Percentiles rank a stretch among this genome's conserved stretches.
phyloP scores from a whole-genome alignment of 2,329 filamentous ascomycete genomes.

The Cladosporium cucumerinum region DNA sequence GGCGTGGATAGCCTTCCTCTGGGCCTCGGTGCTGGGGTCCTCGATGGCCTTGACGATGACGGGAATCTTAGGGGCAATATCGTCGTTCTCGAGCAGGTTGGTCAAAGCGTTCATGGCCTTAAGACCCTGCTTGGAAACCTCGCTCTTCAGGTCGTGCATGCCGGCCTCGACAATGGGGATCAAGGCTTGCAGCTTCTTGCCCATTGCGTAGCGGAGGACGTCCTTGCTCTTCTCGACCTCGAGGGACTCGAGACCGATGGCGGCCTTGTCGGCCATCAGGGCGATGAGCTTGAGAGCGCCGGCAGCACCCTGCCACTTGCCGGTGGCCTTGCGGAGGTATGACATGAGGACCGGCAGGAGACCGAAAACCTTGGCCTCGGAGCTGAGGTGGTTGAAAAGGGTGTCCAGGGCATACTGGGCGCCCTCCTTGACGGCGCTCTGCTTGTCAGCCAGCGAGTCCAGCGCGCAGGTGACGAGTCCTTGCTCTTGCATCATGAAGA shows the following conservation, averaged over 20 bases:
- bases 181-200: conserved; percentile 75
- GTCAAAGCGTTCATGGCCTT: conserved; percentile 90
- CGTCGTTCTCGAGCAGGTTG: conserved; percentile 89
- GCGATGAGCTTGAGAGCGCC: conserved; percentile 81
- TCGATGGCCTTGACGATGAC: conserved; percentile 94
- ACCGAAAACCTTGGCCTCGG: conserved; percentile 79
- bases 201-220: conserved; percentile 84
- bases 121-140: conserved; percentile 81
- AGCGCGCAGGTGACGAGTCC: conserved; percentile 69
- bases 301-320: conserved; percentile 96
- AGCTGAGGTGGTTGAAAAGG: conserved; percentile 72
- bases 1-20: conserved; percentile 95
- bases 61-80: conserved; percentile 87
- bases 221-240: conserved; percentile 88
- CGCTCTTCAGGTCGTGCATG: conserved; percentile 94
- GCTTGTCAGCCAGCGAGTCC: conserved; percentile 87
- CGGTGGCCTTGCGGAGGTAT: conserved; percentile 79
- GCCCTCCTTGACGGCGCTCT: conserved; percentile 79
- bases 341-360: conserved; percentile 71
- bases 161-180: conserved; percentile 88
- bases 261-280: conserved; percentile 91
- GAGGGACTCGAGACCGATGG: conserved; percentile 77
- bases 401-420: conserved; percentile 93
- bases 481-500: conserved; percentile 78
- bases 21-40: conserved; percentile 79